These are phyloP conservation scores for Paradendryphiella salina DNA, from an alignment of 2,329 filamentous ascomycete genomes.

Conservation along the genomic window DNA sequence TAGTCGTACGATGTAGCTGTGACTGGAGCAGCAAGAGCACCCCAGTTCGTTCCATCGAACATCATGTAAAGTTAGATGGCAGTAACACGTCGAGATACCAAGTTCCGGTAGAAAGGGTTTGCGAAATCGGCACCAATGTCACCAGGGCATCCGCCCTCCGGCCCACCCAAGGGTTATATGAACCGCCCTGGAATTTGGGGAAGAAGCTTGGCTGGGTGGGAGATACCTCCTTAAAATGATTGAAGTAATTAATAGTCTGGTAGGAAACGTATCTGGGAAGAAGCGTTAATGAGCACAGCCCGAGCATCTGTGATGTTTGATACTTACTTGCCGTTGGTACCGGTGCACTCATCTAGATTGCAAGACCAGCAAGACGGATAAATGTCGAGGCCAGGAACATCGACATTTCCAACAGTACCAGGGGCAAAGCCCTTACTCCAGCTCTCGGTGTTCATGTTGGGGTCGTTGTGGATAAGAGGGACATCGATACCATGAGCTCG, in stretches of 20 bases:
- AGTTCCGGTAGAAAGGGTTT: constrained; percentile 66
- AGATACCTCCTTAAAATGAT: constrained; percentile 51
- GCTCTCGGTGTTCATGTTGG: constrained; percentile 61
- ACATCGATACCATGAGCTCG: constrained; percentile 62
- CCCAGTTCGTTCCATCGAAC: constrained; percentile 68
- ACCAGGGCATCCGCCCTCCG: constrained; percentile 57
- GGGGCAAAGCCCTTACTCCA: constrained; percentile 64
- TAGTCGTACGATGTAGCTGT: constrained; percentile 67
- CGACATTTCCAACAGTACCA: constrained; percentile 58
- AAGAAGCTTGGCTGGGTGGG: constrained; percentile 58
- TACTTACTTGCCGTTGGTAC: constrained; percentile 57
- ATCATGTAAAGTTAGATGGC: constrained; percentile 67
- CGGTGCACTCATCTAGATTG: constrained; percentile 63
- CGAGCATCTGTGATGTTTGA: neutral
- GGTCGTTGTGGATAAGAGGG: constrained; percentile 62
- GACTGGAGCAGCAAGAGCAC: constrained; percentile 60
- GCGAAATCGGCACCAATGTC: constrained; percentile 63
- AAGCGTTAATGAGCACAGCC: neutral
- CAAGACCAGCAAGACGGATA: constrained; percentile 65
- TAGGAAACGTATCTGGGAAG: constrained; percentile 56
- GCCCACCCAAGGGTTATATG: constrained; percentile 65
- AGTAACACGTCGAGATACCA: constrained; percentile 63
- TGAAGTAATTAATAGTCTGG: constrained; percentile 54
- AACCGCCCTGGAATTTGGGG: constrained; percentile 63
- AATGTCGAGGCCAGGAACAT: constrained; percentile 58